Base-by-base conservation (phyloP, 306 rosid genomes). In the Senna siamea region DNA sequence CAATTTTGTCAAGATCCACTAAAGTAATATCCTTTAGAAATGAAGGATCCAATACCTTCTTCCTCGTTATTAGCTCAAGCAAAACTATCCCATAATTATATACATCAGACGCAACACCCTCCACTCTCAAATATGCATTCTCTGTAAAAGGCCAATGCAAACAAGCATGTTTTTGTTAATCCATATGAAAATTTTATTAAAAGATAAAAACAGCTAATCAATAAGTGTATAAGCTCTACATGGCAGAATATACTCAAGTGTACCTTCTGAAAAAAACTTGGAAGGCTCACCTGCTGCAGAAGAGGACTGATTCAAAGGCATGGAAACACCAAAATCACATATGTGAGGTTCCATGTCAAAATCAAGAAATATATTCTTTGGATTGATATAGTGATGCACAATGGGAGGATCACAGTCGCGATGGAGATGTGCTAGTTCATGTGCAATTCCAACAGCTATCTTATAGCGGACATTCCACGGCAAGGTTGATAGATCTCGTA, bases 81-180 rank as follows among this genome's bases (percentile, higher is more conserved):
- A 90, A 76, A 54, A 90, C 87, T 5, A 90, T 87, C 35, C 96
- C 96, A 6, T 79, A 90, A 43, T 92, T 83, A 66, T 83, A 90
- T 11, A 85, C 93, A 46, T 90, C 93, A 8, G 87, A 83, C 64
- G 82, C 87, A 58, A 44, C 66, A 35, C 85, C 74, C 41, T 10
- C 54, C 28, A 15, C 65, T 44, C 70, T 58, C 54, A 74, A n/a
- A 59, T 75, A 79, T 13, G 86, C 87, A 81, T 83, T 88, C 55
- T 90, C 92, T 88, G 81, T 30, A 53, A 5, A 34, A 34, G 14
- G 34, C 14, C 46, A 56, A 9, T 18, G 47, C 15, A 69, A 11
- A 34, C 10, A 14, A 56, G 5, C 2, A 56, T 23, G 38, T 23
- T 12, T 20, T 32, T 32, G 37, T 71, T 57, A 48, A 58, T 61